Evolutionary conservation across 2,329 filamentous ascomycete species (phyloP).

Genomic region (Sporothrix variecibatus): DNA sequence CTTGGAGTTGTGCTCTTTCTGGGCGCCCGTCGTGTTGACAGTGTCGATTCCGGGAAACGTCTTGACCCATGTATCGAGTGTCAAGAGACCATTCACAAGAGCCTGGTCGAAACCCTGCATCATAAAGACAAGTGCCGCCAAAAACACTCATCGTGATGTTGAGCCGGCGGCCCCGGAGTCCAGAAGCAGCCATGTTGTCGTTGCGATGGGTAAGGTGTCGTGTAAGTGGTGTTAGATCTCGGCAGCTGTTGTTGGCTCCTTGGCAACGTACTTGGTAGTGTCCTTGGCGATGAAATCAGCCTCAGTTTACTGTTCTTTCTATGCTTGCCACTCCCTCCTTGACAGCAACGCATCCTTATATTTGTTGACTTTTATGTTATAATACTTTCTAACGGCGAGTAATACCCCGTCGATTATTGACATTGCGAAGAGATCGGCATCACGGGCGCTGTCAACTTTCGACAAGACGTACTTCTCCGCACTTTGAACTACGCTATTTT

Average conservation of each 20-base stretch:
- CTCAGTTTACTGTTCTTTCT: background rate
- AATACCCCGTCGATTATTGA: background rate
- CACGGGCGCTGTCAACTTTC: background rate
- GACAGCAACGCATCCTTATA: background rate
- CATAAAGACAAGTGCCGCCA: background rate
- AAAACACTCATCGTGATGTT: background rate
- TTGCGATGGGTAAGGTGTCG: background rate
- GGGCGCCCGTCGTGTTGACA: constrained; percentile 35
- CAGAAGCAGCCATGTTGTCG: background rate
- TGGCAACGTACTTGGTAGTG: background rate
- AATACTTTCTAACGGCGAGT: background rate
- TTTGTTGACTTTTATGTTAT: background rate
- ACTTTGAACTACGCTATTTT: background rate
- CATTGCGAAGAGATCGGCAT: background rate
- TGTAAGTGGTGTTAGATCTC: background rate
- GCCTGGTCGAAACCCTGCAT: constrained; percentile 54
- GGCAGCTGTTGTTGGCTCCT: background rate
- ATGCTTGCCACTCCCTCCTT: background rate
- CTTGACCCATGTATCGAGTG: constrained; percentile 61
- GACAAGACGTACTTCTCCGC: background rate
- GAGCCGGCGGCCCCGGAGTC: background rate
- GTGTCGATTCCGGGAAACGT: constrained; percentile 58
- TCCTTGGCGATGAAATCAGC: background rate
- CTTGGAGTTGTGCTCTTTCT: constrained; percentile 49
- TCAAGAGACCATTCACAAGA: constrained; percentile 74